phyloP scores from a whole-genome alignment of 1,284 basidiomycete genomes.

The Pulchroboletus neoregius region DNA sequence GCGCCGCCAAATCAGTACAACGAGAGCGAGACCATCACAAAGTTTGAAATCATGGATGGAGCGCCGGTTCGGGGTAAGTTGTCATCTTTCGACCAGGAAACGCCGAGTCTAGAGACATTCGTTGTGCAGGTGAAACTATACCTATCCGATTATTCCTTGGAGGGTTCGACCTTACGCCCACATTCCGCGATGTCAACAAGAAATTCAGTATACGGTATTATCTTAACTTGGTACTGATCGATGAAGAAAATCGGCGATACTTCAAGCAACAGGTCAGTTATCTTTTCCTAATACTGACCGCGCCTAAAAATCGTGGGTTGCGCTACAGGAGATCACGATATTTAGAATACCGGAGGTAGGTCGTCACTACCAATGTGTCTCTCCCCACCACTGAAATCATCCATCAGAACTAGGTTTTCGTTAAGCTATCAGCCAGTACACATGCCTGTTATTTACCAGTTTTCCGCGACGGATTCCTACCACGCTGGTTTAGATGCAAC shows the following conservation, averaged over 20 bases:
- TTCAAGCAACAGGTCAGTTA: constrained; percentile 80
- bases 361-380: background rate
- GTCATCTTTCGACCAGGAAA: background rate
- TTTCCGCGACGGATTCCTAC: constrained; percentile 2
- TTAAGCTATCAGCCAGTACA: constrained; percentile 2
- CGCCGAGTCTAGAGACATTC: background rate
- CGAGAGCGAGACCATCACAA: constrained; percentile 98
- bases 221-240: constrained; percentile 93
- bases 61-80: constrained; percentile 82
- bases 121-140: constrained; percentile 82
- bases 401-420: constrained; percentile 24
- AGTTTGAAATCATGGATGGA: constrained; percentile 99
- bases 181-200: constrained; percentile 99
- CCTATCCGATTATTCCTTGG: constrained; percentile 97
- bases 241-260: constrained; percentile 95
- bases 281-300: background rate
- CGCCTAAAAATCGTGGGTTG: background rate
- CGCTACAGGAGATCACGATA: constrained; percentile 60
- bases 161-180: constrained; percentile 97
- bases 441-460: constrained; percentile 10
- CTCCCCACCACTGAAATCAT: constrained; percentile 6
- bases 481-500: constrained; percentile 1
- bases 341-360: constrained; percentile 71
- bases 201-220: constrained; percentile 98
- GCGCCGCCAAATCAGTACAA: constrained; percentile 98